Percentiles rank a stretch among this genome's conserved stretches.
These are phyloP conservation scores for Annulohypoxylon bovei DNA, from an alignment of 495 filamentous ascomycete genomes.

Conservation along the genomic window DNA sequence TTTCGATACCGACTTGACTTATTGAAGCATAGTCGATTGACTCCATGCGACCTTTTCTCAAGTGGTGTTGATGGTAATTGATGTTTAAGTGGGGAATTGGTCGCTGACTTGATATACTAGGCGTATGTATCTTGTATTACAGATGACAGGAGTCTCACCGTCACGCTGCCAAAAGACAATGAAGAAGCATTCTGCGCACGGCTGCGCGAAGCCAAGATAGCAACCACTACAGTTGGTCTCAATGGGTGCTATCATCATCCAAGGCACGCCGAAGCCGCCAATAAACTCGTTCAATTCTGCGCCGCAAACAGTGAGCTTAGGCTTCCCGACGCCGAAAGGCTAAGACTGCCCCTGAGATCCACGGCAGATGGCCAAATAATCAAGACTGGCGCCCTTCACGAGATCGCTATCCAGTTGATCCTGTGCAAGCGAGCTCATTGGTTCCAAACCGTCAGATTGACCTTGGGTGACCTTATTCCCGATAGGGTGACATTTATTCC, in stretches of 20 bases:
- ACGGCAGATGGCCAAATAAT: background rate
- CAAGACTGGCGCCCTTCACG: background rate
- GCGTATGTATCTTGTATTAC: conserved; percentile 3
- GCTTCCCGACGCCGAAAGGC: background rate
- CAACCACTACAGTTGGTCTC: background rate
- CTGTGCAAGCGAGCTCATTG: conserved; percentile 12
- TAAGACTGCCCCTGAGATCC: conserved; percentile 2
- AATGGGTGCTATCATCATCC: conserved; percentile 1
- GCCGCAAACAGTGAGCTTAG: background rate
- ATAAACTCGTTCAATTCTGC: background rate
- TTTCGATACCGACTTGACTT: background rate
- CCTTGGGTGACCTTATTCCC: background rate
- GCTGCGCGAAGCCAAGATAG: background rate
- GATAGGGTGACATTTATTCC: background rate
- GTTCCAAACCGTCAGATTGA: conserved; percentile 9
- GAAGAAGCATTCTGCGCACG: conserved; percentile 7
- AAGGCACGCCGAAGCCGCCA: background rate
- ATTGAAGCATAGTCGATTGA: too few relatives aligned
- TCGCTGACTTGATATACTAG: background rate
- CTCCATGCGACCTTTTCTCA: too few relatives aligned
- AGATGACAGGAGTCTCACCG: background rate
- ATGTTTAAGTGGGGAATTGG: background rate
- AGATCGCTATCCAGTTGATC: background rate
- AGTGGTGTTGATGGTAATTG: background rate
- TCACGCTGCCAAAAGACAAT: background rate